Evolutionary conservation across 1,284 basidiomycete species (phyloP).

Genomic region (Neonothopanus nambi): DNA sequence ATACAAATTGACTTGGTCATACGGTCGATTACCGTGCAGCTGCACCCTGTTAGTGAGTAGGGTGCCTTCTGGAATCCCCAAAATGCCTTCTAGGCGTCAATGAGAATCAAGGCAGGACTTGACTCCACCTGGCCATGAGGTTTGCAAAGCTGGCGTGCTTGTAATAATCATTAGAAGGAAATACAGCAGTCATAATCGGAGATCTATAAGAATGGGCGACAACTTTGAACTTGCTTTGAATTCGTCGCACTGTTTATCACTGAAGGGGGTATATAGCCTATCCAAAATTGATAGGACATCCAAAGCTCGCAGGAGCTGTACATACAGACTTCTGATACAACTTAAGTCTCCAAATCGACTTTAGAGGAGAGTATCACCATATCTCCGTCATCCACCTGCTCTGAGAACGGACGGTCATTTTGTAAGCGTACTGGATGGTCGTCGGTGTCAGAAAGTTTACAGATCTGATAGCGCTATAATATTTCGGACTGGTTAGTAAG

Average conservation of each 20-base stretch:
- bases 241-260: too few relatives aligned
- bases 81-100: slow-evolving; percentile 20
- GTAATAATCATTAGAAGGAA: slow-evolving; percentile 9
- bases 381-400: slow-evolving; percentile 20
- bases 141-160: slow-evolving; percentile 17
- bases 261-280: too few relatives aligned
- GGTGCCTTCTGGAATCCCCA: slow-evolving; percentile 17
- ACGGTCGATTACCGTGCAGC: too few relatives aligned
- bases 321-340: not conserved
- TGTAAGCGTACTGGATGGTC: slow-evolving; percentile 3
- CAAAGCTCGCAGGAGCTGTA: too few relatives aligned
- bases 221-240: too few relatives aligned
- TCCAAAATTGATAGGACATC: too few relatives aligned
- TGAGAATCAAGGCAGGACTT: slow-evolving; percentile 17
- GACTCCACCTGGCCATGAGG: slow-evolving; percentile 18
- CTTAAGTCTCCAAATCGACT: not conserved
- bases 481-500: not conserved
- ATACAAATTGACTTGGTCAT: too few relatives aligned
- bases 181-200: too few relatives aligned
- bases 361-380: slow-evolving; percentile 9
- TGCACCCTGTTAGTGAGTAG: slow-evolving; percentile 18
- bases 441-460: slow-evolving; percentile 2
- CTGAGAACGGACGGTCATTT: slow-evolving; percentile 14
- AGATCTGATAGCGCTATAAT: slow-evolving; percentile 12
- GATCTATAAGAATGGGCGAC: too few relatives aligned